Conservation (phyloP, 495 filamentous ascomycete genomes). For the Amorphotheca resinae region DNA sequence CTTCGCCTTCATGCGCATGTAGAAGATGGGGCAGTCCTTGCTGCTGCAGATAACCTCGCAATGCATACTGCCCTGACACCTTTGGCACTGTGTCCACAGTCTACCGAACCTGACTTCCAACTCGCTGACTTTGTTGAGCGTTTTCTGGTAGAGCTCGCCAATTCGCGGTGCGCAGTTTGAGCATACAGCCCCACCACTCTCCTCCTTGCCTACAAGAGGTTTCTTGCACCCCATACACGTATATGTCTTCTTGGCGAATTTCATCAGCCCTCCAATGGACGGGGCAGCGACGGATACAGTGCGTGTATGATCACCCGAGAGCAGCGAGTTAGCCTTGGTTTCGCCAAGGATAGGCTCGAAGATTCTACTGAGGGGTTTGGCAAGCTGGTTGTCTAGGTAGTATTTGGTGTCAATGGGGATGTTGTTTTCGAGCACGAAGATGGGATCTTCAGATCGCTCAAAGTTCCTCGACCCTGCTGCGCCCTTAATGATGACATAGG, state of each 20-base stretch:
- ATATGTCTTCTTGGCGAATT: slow-evolving; percentile 91
- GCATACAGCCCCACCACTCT: slow-evolving; percentile 79
- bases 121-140: slow-evolving; percentile 73
- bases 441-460: slow-evolving; percentile 90
- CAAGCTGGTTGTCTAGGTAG: slow-evolving; percentile 96
- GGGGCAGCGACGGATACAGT: slow-evolving; percentile 83
- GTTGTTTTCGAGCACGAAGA: slow-evolving; percentile 95
- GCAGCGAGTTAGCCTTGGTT: slow-evolving; percentile 69
- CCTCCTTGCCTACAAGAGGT: slow-evolving; percentile 65
- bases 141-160: slow-evolving; percentile 88
- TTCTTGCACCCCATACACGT: slow-evolving; percentile 99
- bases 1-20: slow-evolving; percentile 99
- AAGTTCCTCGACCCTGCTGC: slow-evolving; percentile 80
- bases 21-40: slow-evolving; percentile 97
- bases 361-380: slow-evolving; percentile 85
- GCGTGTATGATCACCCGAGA: slow-evolving; percentile 84
- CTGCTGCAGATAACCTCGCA: slow-evolving; percentile 95
- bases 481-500: slow-evolving; percentile 96
- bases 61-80: slow-evolving; percentile 95
- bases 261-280: slow-evolving; percentile 87
- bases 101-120: slow-evolving; percentile 86
- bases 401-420: slow-evolving; percentile 97
- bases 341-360: slow-evolving; percentile 96
- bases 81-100: slow-evolving; percentile 97
- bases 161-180: slow-evolving; percentile 70